phyloP scores from a whole-genome alignment of 139 green algal species.

The Dunaliella primolecta region DNA sequence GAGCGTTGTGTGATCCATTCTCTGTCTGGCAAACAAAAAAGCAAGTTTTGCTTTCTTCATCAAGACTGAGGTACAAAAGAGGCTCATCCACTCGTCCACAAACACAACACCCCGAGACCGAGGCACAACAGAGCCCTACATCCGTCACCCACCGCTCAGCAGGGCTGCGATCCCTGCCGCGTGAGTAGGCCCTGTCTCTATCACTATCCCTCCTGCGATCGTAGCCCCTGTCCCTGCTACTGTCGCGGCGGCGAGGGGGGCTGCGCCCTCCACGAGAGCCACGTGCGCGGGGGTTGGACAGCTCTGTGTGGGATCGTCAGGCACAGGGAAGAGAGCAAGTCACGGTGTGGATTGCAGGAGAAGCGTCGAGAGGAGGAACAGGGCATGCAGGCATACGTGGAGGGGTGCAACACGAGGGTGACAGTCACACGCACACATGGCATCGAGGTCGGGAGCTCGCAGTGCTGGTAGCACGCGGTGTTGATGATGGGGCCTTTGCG shows the following conservation, averaged over 20 bases:
- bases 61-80: too few species aligned
- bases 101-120: background rate
- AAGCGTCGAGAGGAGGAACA: background rate
- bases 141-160: background rate
- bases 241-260: background rate
- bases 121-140: background rate
- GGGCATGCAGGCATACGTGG: background rate
- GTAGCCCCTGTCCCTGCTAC: constrained; percentile 9
- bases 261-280: background rate
- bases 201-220: background rate
- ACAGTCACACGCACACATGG: too few species aligned
- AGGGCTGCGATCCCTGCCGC: constrained; percentile 16
- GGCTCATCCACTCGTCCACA: background rate
- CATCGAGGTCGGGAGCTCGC: too few species aligned
- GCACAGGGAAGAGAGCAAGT: background rate
- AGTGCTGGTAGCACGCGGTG: too few species aligned
- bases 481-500: too few species aligned
- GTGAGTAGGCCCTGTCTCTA: background rate
- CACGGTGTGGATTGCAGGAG: background rate
- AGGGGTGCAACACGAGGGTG: too few species aligned
- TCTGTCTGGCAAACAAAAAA: too few species aligned
- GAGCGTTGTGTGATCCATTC: too few species aligned
- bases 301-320: background rate
- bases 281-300: background rate
- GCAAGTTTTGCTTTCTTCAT: too few species aligned